These are phyloP conservation scores for Stachybotrys chartarum DNA, from an alignment of 2,329 filamentous ascomycete genomes.

Conservation along the genomic window DNA sequence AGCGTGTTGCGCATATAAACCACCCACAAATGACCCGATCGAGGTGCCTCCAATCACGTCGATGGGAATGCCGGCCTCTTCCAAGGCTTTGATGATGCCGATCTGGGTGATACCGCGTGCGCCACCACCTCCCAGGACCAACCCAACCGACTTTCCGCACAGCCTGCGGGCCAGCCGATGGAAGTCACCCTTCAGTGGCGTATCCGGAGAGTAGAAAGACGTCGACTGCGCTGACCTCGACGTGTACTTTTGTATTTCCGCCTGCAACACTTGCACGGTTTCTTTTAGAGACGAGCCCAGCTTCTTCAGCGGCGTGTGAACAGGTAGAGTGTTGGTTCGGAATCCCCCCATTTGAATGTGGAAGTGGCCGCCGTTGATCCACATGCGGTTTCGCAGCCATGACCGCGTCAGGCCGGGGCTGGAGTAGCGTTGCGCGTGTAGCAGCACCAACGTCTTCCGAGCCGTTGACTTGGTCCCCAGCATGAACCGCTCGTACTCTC, in stretches of 20 bases:
- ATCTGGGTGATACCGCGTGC: constrained; percentile 89
- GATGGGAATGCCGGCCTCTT: constrained; percentile 93
- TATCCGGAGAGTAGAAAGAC: constrained; percentile 83
- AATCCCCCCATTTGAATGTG: constrained; percentile 90
- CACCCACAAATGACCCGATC: constrained; percentile 92
- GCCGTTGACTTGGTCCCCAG: constrained; percentile 97
- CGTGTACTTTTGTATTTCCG: constrained; percentile 97
- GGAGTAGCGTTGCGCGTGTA: constrained; percentile 86
- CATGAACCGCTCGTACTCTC: constrained; percentile 94
- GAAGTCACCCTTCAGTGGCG: constrained; percentile 93
- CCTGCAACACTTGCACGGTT: constrained; percentile 87
- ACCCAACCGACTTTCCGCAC: constrained; percentile 87
- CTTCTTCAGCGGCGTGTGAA: constrained; percentile 66
- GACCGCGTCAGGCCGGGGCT: constrained; percentile 75
- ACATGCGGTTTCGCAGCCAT: constrained; percentile 88
- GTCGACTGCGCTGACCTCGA: constrained; percentile 85
- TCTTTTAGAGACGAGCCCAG: constrained; percentile 85
- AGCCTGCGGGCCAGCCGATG: constrained; percentile 84
- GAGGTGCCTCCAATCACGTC: constrained; percentile 94
- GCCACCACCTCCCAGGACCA: constrained; percentile 90
- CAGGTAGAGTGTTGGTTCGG: constrained; percentile 66
- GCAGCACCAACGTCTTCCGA: constrained; percentile 80
- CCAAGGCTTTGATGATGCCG: constrained; percentile 87
- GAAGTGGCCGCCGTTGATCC: constrained; percentile 97
- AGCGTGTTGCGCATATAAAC: constrained; percentile 89